phyloP scores from a whole-genome alignment of 495 filamentous ascomycete genomes.

The Neurospora sublineolata region DNA sequence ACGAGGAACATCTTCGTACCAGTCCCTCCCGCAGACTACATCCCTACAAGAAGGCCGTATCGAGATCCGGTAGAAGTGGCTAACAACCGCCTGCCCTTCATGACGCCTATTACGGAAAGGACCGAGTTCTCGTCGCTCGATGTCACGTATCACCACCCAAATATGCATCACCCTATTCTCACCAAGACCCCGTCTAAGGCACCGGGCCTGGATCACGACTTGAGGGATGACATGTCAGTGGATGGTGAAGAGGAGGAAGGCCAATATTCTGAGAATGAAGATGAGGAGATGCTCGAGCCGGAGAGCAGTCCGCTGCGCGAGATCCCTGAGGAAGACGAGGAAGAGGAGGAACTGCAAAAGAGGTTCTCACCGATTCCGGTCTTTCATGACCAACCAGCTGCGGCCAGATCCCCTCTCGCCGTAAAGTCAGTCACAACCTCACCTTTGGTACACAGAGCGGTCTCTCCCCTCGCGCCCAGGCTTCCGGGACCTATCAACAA shows the following conservation, averaged over 20 bases:
- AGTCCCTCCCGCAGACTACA: conserved; percentile 76
- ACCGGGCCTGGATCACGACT: neutral
- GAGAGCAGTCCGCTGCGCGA: conserved; percentile 62
- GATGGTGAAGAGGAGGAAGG: conserved; percentile 23
- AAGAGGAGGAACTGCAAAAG: conserved; percentile 16
- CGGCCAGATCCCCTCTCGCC: conserved; percentile 1
- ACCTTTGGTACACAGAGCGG: neutral
- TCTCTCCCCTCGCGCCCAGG: conserved; percentile 6
- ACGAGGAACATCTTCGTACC: conserved; percentile 44
- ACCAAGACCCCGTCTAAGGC: conserved; percentile 63
- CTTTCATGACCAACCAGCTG: conserved; percentile 24
- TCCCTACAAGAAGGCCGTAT: conserved; percentile 61
- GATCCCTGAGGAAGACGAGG: conserved; percentile 33
- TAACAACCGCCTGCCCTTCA: conserved; percentile 86
- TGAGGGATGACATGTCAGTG: conserved; percentile 12
- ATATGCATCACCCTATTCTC: conserved; percentile 27
- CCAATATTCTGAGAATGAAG: conserved; percentile 9
- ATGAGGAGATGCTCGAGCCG: conserved; percentile 38
- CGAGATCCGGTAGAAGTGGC: conserved; percentile 63
- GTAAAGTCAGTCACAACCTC: neutral
- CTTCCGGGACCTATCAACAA: conserved; percentile 54
- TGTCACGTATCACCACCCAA: conserved; percentile 42
- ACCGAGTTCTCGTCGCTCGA: conserved; percentile 71
- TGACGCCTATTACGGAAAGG: conserved; percentile 95
- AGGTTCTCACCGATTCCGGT: conserved; percentile 24